Evolutionary conservation across 768 basidiomycete genomes (phyloP).

Genomic region (Leccinum subtestaceum): DNA sequence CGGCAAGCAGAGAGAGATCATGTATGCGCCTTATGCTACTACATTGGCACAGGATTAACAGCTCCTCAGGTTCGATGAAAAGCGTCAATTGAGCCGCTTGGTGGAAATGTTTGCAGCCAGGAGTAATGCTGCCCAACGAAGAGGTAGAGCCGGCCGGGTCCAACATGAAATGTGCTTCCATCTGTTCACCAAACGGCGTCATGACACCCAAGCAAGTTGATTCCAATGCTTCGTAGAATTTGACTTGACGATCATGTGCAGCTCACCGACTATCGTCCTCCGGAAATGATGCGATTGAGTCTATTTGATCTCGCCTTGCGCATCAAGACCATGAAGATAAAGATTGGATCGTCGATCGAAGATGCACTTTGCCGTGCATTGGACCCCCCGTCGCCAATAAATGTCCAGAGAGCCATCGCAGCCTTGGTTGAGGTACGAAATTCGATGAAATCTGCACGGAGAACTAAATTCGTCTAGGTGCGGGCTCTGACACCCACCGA

Average conservation of each 20-base stretch:
- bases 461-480: conserved; percentile 46
- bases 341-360: conserved; percentile 81
- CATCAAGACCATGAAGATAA: conserved; percentile 92
- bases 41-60: conserved; percentile 8
- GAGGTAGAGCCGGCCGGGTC: conserved; percentile 91
- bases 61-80: conserved; percentile 83
- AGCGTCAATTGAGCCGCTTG: conserved; percentile 89
- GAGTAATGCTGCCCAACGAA: conserved; percentile 86
- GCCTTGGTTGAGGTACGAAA: conserved; percentile 78
- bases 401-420: conserved; percentile 87
- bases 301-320: conserved; percentile 87
- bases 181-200: conserved; percentile 84
- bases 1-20: conserved; percentile 93
- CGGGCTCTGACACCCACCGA: conserved; percentile 81
- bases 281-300: conserved; percentile 93
- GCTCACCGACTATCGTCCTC: conserved; percentile 88
- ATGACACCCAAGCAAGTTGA: conserved; percentile 67
- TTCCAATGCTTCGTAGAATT: not conserved
- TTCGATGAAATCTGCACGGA: not conserved
- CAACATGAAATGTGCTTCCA: conserved; percentile 90
- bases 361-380: conserved; percentile 84
- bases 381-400: conserved; percentile 83
- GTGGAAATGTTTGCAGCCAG: conserved; percentile 89
- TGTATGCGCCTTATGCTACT: conserved; percentile 37
- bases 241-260: conserved; percentile 28